phyloP scores from a whole-genome alignment of 1,284 basidiomycete species.

The Rhodotorula sp. region DNA sequence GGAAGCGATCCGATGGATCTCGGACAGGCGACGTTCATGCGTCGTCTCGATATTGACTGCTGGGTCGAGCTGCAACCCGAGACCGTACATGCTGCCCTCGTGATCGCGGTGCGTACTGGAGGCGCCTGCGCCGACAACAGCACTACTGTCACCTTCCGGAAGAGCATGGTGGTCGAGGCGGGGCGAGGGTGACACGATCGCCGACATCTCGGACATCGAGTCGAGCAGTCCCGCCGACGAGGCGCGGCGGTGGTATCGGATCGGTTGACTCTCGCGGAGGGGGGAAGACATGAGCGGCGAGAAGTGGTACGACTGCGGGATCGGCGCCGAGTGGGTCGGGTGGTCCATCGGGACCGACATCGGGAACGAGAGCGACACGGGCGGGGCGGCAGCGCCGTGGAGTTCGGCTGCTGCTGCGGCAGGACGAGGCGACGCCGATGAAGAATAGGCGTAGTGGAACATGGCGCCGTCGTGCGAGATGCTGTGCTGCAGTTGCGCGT shows the following conservation, averaged over 20 bases:
- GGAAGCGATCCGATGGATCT: slow-evolving; percentile 16
- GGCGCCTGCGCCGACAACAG: not conserved
- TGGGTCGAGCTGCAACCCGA: slow-evolving; percentile 19
- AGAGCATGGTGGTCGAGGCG: not conserved
- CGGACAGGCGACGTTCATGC: slow-evolving; percentile 24
- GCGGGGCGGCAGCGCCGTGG: not conserved
- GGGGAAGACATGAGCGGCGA: not conserved
- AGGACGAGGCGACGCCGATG: not conserved
- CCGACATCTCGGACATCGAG: not conserved
- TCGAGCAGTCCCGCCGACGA: slow-evolving; percentile 26
- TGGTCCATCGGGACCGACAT: slow-evolving; percentile 7
- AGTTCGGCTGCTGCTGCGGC: not conserved
- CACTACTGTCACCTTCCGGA: not conserved
- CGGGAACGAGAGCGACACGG: not conserved
- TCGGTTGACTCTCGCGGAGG: not conserved
- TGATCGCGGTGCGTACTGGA: not conserved
- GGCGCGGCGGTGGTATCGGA: slow-evolving; percentile 18
- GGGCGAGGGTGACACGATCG: not conserved
- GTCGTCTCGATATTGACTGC: not conserved
- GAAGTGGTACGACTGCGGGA: slow-evolving; percentile 6
- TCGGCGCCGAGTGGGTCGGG: slow-evolving; percentile 4
- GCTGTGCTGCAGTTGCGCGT: not conserved
- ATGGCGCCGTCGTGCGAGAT: not conserved
- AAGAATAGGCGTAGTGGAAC: not conserved
- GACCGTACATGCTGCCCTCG: not conserved